Evolutionary conservation across 805 yeast genomes (phyloP).

Genomic region (Wickerhamomyces ciferrii): DNA sequence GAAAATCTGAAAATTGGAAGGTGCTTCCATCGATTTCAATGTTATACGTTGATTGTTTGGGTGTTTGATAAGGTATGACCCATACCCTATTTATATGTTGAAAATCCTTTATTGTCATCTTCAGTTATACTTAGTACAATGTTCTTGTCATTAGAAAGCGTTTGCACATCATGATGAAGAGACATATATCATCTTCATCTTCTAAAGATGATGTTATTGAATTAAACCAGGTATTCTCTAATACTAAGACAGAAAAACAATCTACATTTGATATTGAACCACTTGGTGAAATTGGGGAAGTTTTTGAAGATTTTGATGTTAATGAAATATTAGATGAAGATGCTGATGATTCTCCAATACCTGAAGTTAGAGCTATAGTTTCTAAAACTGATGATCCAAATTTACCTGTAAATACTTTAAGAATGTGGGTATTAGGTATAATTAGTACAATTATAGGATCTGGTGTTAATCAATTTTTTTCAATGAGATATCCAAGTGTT

Average conservation of each 20-base stretch:
- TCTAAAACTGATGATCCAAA: conserved; percentile 44
- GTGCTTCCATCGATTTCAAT: too few species aligned
- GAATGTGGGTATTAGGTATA: conserved; percentile 46
- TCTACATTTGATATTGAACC: neutral
- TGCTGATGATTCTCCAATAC: conserved; percentile 30
- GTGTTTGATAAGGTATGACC: too few species aligned
- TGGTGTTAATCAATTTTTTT: conserved; percentile 49
- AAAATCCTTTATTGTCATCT: too few species aligned
- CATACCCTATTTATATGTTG: too few species aligned
- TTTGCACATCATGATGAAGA: neutral
- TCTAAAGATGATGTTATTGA: neutral
- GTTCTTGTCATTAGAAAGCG: too few species aligned
- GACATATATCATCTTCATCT: neutral
- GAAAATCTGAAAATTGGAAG: too few species aligned
- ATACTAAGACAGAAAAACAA: neutral
- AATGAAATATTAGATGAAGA: conserved; percentile 1
- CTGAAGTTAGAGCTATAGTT: conserved; percentile 55
- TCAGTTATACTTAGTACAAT: too few species aligned
- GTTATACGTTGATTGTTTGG: too few species aligned
- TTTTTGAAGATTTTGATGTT: neutral
- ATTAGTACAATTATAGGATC: conserved; percentile 45
- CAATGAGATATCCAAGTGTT: conserved; percentile 45
- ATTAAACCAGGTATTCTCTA: neutral
- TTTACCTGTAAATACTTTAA: conserved; percentile 41
- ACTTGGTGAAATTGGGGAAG: neutral